Conservation (phyloP, 2,329 filamentous ascomycete genomes). For the Annulohypoxylon truncatum region DNA sequence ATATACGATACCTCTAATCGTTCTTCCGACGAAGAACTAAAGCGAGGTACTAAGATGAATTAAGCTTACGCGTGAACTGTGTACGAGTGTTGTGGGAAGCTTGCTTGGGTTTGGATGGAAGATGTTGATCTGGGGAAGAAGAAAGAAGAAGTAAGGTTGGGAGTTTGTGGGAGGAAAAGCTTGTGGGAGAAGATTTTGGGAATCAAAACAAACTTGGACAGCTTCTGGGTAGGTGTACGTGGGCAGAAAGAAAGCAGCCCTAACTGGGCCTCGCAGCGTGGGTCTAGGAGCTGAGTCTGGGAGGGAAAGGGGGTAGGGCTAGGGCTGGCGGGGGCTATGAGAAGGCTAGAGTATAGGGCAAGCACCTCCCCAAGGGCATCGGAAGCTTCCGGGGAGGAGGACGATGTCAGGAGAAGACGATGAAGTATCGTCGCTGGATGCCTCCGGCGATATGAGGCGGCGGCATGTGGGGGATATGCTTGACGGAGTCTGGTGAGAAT, state of each 20-base stretch:
- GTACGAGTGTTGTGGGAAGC: neutral
- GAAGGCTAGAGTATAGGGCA: neutral
- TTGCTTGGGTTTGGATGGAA: neutral
- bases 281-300: neutral
- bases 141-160: neutral
- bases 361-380: neutral
- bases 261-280: neutral
- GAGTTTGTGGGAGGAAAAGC: neutral
- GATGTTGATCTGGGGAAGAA: neutral
- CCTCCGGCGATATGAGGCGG: neutral
- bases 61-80: neutral
- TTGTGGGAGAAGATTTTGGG: neutral
- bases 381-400: neutral
- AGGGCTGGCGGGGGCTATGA: neutral
- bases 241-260: neutral
- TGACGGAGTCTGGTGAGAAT: neutral
- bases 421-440: neutral
- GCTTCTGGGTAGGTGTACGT: neutral
- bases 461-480: neutral
- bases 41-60: constrained; percentile 4
- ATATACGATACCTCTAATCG: constrained; percentile 12
- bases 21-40: constrained; percentile 13
- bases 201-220: neutral
- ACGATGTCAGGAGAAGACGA: neutral
- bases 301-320: neutral